These are phyloP conservation scores for Pseudonectria foliicola DNA, from an alignment of 2,329 filamentous ascomycete genomes.

Conservation along the genomic window DNA sequence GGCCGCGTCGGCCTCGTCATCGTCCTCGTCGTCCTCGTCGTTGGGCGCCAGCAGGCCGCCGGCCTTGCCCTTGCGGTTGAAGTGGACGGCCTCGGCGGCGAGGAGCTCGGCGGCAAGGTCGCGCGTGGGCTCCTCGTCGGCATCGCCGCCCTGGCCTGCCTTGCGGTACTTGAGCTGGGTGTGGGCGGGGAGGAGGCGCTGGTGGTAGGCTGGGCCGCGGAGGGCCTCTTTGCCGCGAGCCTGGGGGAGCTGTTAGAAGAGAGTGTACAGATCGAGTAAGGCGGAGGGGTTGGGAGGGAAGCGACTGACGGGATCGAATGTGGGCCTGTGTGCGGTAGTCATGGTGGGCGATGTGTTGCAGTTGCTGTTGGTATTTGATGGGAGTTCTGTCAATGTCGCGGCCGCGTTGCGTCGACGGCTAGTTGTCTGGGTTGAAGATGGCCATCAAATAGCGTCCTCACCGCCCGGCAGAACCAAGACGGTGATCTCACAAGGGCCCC, in stretches of 20 bases:
- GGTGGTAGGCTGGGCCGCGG: conserved; percentile 89
- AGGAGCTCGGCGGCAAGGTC: conserved; percentile 88
- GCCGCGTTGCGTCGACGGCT: too few relatives aligned
- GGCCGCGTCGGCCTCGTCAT: conserved; percentile 23
- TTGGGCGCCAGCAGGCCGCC: conserved; percentile 37
- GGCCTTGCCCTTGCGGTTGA: conserved; percentile 73
- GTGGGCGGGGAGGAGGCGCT: conserved; percentile 88
- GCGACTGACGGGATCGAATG: conserved; percentile 77
- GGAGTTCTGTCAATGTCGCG: too few relatives aligned
- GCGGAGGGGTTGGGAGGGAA: conserved; percentile 6
- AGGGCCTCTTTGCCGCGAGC: conserved; percentile 92
- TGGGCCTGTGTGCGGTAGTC: conserved; percentile 74
- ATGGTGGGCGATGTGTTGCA: conserved; percentile 31
- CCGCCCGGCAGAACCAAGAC: conserved; percentile 44
- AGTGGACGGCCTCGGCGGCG: conserved; percentile 80
- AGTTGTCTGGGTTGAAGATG: background rate
- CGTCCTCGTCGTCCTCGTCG: conserved; percentile 44
- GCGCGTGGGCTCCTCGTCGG: conserved; percentile 58
- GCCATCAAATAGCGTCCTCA: conserved; percentile 17
- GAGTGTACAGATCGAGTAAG: too few relatives aligned
- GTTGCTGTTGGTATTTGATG: too few relatives aligned
- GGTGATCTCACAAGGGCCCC: conserved; percentile 13
- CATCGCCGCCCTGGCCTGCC: conserved; percentile 80
- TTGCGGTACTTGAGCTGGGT: conserved; percentile 85
- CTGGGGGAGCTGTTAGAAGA: conserved; percentile 36